These are phyloP conservation scores for Rhodocollybia butyracea DNA, from an alignment of 768 basidiomycete genomes.

Conservation along the genomic window DNA sequence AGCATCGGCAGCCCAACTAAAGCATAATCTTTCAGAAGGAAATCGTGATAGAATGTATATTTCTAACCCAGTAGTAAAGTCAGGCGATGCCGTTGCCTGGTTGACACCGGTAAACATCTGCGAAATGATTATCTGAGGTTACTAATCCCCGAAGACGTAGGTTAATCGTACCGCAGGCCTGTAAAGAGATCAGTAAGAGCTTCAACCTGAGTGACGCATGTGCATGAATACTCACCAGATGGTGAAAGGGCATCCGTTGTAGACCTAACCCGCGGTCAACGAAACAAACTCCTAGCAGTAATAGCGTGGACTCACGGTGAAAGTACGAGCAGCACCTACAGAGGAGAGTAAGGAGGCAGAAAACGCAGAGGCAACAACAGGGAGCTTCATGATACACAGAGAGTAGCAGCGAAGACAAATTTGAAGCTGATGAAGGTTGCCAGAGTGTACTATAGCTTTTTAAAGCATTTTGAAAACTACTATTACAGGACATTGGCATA, in stretches of 20 bases:
- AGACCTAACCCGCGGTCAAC: neutral
- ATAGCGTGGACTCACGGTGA: conserved; percentile 1
- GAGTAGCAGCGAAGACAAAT: neutral
- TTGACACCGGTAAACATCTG: conserved; percentile 42
- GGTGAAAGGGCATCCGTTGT: conserved; percentile 38
- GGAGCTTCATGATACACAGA: conserved; percentile 5
- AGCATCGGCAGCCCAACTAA: conserved; percentile 19
- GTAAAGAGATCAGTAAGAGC: too few species aligned
- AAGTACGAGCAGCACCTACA: conserved; percentile 7
- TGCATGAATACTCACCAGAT: conserved; percentile 40
- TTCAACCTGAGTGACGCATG: conserved; percentile 33
- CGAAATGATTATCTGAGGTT: too few species aligned
- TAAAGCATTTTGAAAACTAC: too few species aligned
- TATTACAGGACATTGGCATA: too few species aligned
- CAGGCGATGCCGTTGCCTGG: conserved; percentile 33
- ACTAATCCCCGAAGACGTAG: neutral
- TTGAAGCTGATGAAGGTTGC: too few species aligned
- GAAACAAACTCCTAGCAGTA: too few species aligned
- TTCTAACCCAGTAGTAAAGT: conserved; percentile 23
- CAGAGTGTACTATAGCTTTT: too few species aligned
- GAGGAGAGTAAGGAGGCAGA: neutral
- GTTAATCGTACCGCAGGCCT: neutral
- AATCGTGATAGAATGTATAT: neutral
- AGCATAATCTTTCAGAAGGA: neutral
- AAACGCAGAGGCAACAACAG: neutral